These are phyloP conservation scores for Cnidoscolus chayamansa DNA, from an alignment of 441 rosid genomes.

Conservation along the genomic window DNA sequence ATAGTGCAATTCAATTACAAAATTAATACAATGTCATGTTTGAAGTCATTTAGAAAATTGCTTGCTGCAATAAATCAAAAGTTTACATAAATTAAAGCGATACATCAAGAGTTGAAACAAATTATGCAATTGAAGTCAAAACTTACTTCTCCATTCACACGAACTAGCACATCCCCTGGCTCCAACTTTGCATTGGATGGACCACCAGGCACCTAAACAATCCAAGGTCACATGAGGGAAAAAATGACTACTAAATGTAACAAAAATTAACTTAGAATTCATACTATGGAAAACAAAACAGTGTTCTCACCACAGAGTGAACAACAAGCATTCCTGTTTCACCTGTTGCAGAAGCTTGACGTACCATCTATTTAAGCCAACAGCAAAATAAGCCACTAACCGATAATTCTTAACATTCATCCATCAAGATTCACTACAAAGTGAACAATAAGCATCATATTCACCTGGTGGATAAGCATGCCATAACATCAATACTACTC, in stretches of 20 bases:
- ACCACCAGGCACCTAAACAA: constrained; percentile 85
- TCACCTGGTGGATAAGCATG: background rate
- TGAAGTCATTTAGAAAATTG: constrained; percentile 3
- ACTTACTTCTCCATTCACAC: constrained; percentile 82
- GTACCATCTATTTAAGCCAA: constrained; percentile 56
- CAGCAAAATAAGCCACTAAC: constrained; percentile 23
- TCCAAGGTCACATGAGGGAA: constrained; percentile 15
- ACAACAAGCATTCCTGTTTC: constrained; percentile 98
- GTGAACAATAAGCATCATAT: background rate
- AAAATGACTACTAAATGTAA: background rate
- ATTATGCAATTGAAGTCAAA: background rate
- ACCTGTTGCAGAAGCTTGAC: constrained; percentile 66
- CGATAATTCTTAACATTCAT: background rate
- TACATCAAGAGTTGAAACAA: background rate
- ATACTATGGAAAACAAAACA: constrained; percentile 10
- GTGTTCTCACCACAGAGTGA: constrained; percentile 66
- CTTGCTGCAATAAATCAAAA: background rate
- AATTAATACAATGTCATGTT: background rate
- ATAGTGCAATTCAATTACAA: background rate
- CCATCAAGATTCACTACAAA: constrained; percentile 1
- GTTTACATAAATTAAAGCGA: background rate
- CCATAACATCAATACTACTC: background rate
- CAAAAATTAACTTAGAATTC: background rate
- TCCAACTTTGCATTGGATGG: constrained; percentile 78
- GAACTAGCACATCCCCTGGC: constrained; percentile 93